Conservation (phyloP, 805 yeast species). For the Danielozyma ontarioensis region DNA sequence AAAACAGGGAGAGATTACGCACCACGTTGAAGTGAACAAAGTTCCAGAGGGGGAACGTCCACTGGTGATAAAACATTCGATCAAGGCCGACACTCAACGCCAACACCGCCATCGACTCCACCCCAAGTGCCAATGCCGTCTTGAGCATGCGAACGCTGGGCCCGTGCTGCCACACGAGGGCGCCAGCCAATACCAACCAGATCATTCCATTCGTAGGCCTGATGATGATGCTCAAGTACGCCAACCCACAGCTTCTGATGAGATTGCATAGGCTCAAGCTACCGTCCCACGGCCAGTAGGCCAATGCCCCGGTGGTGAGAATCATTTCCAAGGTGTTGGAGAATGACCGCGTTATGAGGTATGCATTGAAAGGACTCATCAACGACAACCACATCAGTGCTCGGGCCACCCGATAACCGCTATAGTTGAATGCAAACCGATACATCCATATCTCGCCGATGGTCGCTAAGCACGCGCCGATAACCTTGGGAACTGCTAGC, state of each 20-base stretch:
- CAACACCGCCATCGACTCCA: slow-evolving; percentile 23
- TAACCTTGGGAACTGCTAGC: slow-evolving; percentile 53
- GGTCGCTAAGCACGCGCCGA: slow-evolving; percentile 67
- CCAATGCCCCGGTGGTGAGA: slow-evolving; percentile 60
- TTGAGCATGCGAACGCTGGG: slow-evolving; percentile 3
- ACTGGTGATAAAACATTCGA: slow-evolving; percentile 49
- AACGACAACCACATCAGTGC: slow-evolving; percentile 48
- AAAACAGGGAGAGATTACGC: slow-evolving; percentile 68
- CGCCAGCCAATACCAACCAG: too few relatives aligned
- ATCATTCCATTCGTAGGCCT: slow-evolving; percentile 81
- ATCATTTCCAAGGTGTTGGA: slow-evolving; percentile 78
- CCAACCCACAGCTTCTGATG: slow-evolving; percentile 42
- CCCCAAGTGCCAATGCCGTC: slow-evolving; percentile 12
- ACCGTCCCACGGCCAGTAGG: slow-evolving; percentile 64
- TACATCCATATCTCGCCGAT: slow-evolving; percentile 62
- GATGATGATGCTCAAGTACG: slow-evolving; percentile 59
- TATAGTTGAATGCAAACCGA: slow-evolving; percentile 36
- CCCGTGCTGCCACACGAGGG: not conserved
- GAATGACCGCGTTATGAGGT: slow-evolving; percentile 73
- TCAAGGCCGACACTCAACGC: slow-evolving; percentile 45
- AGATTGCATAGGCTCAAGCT: slow-evolving; percentile 11
- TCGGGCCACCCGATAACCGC: slow-evolving; percentile 31
- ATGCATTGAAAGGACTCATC: slow-evolving; percentile 77
- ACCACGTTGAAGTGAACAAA: slow-evolving; percentile 77
- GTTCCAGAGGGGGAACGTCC: slow-evolving; percentile 59